phyloP scores from a whole-genome alignment of 352 stramenopile genomes.

The Phytophthora tubulina region DNA sequence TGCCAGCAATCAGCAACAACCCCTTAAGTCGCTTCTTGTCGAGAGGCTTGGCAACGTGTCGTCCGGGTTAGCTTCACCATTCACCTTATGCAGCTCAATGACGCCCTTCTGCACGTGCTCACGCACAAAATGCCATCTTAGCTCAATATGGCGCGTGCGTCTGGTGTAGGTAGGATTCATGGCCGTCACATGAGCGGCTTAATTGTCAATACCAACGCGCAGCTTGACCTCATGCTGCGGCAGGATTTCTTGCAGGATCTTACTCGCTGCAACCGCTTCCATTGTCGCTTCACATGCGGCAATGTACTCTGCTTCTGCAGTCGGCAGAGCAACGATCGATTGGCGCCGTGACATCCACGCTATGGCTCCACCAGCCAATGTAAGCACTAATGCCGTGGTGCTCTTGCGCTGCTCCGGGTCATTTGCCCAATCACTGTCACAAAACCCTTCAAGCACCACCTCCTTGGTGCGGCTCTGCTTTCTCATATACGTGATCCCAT shows the following conservation, averaged over 20 bases:
- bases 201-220: slow-evolving; percentile 6
- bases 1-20: not conserved
- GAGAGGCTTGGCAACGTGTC: not conserved
- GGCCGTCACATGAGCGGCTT: not conserved
- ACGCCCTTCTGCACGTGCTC: slow-evolving; percentile 1
- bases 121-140: not conserved
- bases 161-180: slow-evolving; percentile 2
- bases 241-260: slow-evolving; percentile 11
- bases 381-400: slow-evolving; percentile 4
- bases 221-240: not conserved
- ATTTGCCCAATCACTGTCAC: not conserved
- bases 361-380: not conserved
- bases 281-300: slow-evolving; percentile 9
- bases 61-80: not conserved
- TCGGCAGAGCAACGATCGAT: not conserved
- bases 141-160: not conserved
- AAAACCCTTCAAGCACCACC: not conserved
- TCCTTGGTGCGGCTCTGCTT: not conserved
- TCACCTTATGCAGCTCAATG: not conserved
- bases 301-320: not conserved
- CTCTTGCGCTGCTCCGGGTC: not conserved
- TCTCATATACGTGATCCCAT: not conserved
- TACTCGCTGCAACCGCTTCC: slow-evolving; percentile 2
- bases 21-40: not conserved
- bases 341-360: slow-evolving; percentile 10